Conservation (phyloP, 441 rosid species). For the Eutrema salsugineum region DNA sequence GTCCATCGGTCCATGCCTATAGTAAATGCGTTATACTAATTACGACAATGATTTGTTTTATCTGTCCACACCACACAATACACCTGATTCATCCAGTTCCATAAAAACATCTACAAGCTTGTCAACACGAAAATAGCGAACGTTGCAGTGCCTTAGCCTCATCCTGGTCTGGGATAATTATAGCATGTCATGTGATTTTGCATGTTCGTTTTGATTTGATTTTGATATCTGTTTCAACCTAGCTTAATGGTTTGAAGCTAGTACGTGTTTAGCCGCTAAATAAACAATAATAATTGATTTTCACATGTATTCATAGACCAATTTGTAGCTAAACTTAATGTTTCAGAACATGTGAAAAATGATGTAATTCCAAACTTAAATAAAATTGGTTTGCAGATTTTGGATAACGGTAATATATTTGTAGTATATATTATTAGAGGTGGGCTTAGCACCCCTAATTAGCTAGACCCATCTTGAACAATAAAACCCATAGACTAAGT, state of each 20-base stretch:
- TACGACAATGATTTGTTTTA: slow-evolving; percentile 13
- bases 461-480: too few relatives aligned
- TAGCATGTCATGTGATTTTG: slow-evolving; percentile 21
- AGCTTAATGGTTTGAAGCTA: too few relatives aligned
- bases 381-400: not conserved
- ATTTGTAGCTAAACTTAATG: not conserved
- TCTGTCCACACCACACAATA: slow-evolving; percentile 11
- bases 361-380: not conserved
- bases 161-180: slow-evolving; percentile 2
- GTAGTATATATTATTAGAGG: too few relatives aligned
- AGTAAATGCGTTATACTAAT: slow-evolving; percentile 16
- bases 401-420: not conserved
- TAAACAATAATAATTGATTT: too few relatives aligned
- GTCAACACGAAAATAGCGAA: not conserved
- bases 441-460: too few relatives aligned
- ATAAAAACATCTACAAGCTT: slow-evolving; percentile 6
- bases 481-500: too few relatives aligned
- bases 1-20: not conserved
- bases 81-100: slow-evolving; percentile 11
- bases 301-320: not conserved
- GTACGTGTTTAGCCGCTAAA: not conserved
- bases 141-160: not conserved
- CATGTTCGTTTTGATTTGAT: not conserved
- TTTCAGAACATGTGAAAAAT: not conserved
- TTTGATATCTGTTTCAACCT: not conserved